Evolutionary conservation across 352 stramenopile species (phyloP), one percentile per base, ranked within the genome.

Genomic region (Bremia lactucae): DNA sequence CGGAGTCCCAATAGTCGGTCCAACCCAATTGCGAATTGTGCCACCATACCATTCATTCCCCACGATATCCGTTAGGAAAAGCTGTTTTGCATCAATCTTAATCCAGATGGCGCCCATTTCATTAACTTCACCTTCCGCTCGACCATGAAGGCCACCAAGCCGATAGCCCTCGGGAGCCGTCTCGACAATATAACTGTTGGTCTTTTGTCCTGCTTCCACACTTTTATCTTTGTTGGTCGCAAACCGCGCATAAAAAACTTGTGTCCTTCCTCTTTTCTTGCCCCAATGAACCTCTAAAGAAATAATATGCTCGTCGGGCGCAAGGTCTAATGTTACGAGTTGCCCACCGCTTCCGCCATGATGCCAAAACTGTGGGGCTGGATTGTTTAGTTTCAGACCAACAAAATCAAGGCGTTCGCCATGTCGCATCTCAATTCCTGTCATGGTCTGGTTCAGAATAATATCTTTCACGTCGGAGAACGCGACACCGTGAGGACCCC

Each of bases 101-200:
- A 46, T 61, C 52, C 52, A 61, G 28, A 61, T 61, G 6, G 24
- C 38, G n/a, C 52, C 52, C n/a, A 61, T 29, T 49, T 61, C 46
- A 37, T 56, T 36, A 2, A 61, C 35, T 25, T 51, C 46, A 4
- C 4, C 9, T 23, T 31, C 46, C 16, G 46, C 40, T 8, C 52
- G 46, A 11, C 52, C 52, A 11, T 25, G 52, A 20, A 61, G 56
- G 4, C 46, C 52, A 10, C 52, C 46, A 7, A 61, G 36, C 2
- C 52, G 39, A 23, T 51, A 52, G 22, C 52, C 52, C 14, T 45
- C 3, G 0, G 52, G 40, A 9, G 52, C 46, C 16, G 15, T 41
- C n/a, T n/a, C n/a, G 16, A 49, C 28, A 7, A 3, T 50, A 4
- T 33, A 22, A 19, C 11, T 31, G 9, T 46, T 36, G 0, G n/a